Percentiles rank a stretch among this genome's conserved stretches.
These are phyloP conservation scores for Melampsora larici-populina DNA, from an alignment of 1,284 basidiomycete species.

Conservation along the genomic window DNA sequence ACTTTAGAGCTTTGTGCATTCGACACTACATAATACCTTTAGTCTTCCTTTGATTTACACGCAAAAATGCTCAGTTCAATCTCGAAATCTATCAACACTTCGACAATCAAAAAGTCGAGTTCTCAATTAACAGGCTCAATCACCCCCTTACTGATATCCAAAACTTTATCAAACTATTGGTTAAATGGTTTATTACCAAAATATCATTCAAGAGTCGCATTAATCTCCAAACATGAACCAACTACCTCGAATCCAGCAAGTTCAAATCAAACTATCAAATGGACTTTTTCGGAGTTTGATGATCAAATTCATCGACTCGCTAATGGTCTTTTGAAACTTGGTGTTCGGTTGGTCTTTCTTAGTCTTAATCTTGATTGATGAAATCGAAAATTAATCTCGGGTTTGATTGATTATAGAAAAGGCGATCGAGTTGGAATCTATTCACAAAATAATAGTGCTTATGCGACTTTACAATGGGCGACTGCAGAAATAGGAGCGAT, in stretches of 20 bases:
- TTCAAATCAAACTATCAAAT: conserved; percentile 7
- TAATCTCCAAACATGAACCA: conserved; percentile 15
- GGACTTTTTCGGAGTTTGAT: conserved; percentile 19
- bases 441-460: neutral
- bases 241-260: conserved; percentile 2
- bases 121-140: conserved; percentile 1
- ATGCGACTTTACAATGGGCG: conserved; percentile 12
- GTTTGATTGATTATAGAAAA: neutral
- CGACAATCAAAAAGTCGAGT: too few species aligned
- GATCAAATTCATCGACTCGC: conserved; percentile 11
- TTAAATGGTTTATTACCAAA: conserved; percentile 3
- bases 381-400: neutral
- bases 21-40: too few species aligned
- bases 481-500: conserved; percentile 33
- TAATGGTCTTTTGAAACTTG: conserved; percentile 17
- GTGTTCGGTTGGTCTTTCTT: conserved; percentile 10
- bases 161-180: conserved; percentile 15
- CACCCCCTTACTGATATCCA: too few species aligned
- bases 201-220: conserved; percentile 11
- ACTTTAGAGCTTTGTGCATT: too few species aligned
- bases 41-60: too few species aligned
- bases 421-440: neutral
- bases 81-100: too few species aligned
- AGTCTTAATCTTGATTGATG: neutral
- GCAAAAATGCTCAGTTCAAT: too few species aligned